Evolutionary conservation across 371 early-diverging fungal species (phyloP).

Genomic region (Mortierella polycephala): DNA sequence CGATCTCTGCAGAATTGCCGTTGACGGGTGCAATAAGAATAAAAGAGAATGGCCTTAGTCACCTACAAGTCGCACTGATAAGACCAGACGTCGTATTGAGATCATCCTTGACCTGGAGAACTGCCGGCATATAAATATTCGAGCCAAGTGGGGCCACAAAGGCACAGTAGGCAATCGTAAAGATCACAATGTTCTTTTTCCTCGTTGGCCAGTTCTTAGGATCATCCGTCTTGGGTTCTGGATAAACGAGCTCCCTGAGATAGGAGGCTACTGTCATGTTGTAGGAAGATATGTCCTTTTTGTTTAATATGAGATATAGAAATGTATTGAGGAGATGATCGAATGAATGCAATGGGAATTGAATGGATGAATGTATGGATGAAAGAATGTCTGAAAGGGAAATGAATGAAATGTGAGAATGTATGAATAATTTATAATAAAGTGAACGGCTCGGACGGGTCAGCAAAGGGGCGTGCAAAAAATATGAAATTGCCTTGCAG

Average conservation of each 20-base stretch:
- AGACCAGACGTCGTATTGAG: constrained; percentile 40
- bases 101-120: constrained; percentile 47
- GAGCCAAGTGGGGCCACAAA: constrained; percentile 50
- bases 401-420: no score
- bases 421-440: no score
- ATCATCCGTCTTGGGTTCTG: constrained; percentile 37
- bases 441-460: no score
- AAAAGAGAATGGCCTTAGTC: background rate
- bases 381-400: no score
- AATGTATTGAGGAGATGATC: no score
- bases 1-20: no score
- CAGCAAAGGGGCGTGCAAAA: no score
- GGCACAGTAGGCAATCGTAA: constrained; percentile 51
- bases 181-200: constrained; percentile 52
- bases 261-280: constrained; percentile 14
- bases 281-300: no score
- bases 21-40: background rate
- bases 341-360: no score
- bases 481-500: no score
- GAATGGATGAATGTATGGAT: no score
- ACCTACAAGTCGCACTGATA: constrained; percentile 53
- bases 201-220: constrained; percentile 48
- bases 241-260: constrained; percentile 16
- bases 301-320: no score
- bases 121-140: constrained; percentile 59